phyloP scores from a whole-genome alignment of 768 basidiomycete species.

The Coprinopsis cinerea region DNA sequence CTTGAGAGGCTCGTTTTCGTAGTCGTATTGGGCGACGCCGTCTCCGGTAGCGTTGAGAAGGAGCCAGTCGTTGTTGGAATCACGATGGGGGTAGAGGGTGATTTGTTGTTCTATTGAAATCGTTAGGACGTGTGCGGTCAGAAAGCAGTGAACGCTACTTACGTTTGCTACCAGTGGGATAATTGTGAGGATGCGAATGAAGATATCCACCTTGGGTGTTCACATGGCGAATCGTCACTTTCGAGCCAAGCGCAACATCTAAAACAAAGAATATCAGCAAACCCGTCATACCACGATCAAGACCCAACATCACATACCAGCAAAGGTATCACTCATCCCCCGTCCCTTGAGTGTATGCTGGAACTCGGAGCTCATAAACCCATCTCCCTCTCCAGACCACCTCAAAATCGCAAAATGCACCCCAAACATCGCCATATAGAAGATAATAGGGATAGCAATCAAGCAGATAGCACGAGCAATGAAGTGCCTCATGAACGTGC shows the following conservation, averaged over 20 bases:
- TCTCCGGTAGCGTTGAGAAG: conserved; percentile 69
- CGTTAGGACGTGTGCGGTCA: conserved; percentile 1
- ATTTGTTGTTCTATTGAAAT: conserved; percentile 82
- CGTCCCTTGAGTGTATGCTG: conserved; percentile 90
- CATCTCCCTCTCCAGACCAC: conserved; percentile 93
- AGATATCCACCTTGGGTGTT: conserved; percentile 99
- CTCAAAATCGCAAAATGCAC: conserved; percentile 88
- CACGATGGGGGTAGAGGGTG: conserved; percentile 98
- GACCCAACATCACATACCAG: conserved; percentile 45
- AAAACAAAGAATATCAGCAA: neutral
- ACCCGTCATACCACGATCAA: neutral
- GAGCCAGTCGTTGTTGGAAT: conserved; percentile 91
- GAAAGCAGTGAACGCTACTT: conserved; percentile 12
- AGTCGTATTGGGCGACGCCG: conserved; percentile 34
- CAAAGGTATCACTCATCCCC: conserved; percentile 89
- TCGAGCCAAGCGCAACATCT: conserved; percentile 86
- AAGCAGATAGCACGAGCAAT: conserved; percentile 84
- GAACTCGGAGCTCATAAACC: conserved; percentile 99
- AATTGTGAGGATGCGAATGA: conserved; percentile 89
- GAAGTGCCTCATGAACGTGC: conserved; percentile 79
- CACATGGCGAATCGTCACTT: conserved; percentile 78
- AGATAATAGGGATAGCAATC: conserved; percentile 74
- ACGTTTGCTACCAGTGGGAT: conserved; percentile 91
- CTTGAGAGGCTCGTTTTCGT: conserved; percentile 45
- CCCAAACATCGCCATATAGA: conserved; percentile 97